Conservation (phyloP, 192 early-diverging fungal genomes). For the Linnemannia schmuckeri region DNA sequence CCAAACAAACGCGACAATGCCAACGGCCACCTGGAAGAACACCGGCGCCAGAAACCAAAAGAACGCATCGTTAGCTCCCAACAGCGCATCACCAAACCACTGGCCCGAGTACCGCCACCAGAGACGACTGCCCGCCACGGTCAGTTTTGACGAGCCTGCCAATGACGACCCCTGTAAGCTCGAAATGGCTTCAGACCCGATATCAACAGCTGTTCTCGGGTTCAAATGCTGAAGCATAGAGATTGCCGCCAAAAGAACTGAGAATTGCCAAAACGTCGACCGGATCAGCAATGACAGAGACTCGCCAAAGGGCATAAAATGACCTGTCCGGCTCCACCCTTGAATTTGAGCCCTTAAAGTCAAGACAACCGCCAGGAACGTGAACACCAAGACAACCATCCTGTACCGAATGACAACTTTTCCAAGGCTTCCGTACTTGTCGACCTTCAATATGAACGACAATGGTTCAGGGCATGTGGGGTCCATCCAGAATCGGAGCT, state of each 20-base stretch:
- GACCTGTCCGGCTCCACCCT: slow-evolving; percentile 41
- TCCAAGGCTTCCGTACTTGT: slow-evolving; percentile 80
- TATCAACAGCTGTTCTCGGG: slow-evolving; percentile 23
- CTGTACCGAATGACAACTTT: slow-evolving; percentile 78
- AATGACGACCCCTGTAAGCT: not conserved
- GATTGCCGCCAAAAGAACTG: slow-evolving; percentile 41
- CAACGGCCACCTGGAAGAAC: slow-evolving; percentile 62
- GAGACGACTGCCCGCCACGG: not conserved
- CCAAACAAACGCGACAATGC: slow-evolving; percentile 58
- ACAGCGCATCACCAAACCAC: slow-evolving; percentile 54
- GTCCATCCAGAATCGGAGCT: slow-evolving; percentile 68
- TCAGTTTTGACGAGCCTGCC: not conserved
- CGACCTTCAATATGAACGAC: slow-evolving; percentile 64
- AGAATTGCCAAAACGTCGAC: slow-evolving; percentile 50
- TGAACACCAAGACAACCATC: slow-evolving; percentile 75
- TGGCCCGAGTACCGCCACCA: not conserved
- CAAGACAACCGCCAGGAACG: slow-evolving; percentile 74
- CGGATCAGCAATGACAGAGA: slow-evolving; percentile 12
- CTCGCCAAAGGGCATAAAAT: slow-evolving; percentile 27
- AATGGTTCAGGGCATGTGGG: slow-evolving; percentile 61
- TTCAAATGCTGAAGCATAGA: slow-evolving; percentile 55
- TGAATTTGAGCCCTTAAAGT: slow-evolving; percentile 62
- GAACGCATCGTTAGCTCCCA: slow-evolving; percentile 64
- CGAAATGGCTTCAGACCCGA: slow-evolving; percentile 29
- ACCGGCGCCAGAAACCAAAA: slow-evolving; percentile 67